Evolutionary conservation across 352 stramenopile species (phyloP).

Genomic region (Phytophthora europaea): DNA sequence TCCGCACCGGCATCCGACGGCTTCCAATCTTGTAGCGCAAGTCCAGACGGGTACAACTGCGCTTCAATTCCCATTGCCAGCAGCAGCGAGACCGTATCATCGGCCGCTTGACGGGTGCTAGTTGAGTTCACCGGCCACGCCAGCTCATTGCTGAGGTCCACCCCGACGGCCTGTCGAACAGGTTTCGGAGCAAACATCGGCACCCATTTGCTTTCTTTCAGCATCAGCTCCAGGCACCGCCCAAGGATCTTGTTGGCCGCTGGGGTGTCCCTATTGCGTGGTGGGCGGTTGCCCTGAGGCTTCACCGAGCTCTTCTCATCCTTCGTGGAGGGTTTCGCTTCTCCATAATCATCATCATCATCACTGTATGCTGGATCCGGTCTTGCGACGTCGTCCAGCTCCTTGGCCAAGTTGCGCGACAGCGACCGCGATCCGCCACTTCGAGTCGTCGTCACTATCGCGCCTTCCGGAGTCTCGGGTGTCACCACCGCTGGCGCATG

Average conservation of each 20-base stretch:
- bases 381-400: background rate
- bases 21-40: background rate
- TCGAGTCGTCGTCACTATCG: background rate
- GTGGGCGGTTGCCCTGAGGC: background rate
- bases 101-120: conserved; percentile 2
- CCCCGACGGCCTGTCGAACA: background rate
- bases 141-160: background rate
- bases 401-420: background rate
- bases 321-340: background rate
- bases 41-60: background rate
- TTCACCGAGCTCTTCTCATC: background rate
- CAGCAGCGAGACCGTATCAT: conserved; percentile 1
- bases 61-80: background rate
- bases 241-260: background rate
- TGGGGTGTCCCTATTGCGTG: background rate
- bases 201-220: background rate
- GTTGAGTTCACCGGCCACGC: background rate
- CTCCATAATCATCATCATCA: background rate
- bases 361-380: too few relatives aligned
- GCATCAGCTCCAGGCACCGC: background rate
- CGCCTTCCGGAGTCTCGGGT: background rate
- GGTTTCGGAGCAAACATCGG: background rate
- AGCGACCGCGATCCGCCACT: background rate
- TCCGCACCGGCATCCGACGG: background rate
- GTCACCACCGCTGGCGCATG: background rate